These are phyloP conservation scores for Phaffia australis DNA, from an alignment of 768 basidiomycete species.

Conservation along the genomic window DNA sequence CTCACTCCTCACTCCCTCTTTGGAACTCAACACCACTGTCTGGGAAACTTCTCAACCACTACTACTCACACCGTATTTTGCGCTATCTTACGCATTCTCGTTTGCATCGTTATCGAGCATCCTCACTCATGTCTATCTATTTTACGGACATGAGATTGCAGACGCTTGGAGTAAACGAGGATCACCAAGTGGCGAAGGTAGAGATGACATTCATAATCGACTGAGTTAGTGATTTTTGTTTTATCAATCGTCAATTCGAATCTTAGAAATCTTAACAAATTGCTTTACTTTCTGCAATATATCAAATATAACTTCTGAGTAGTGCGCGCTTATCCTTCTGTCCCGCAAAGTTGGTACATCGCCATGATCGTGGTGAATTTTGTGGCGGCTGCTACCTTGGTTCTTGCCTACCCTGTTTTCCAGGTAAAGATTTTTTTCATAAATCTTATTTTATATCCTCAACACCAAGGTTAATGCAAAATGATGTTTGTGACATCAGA, in stretches of 20 bases:
- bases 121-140: slow-evolving; percentile 28
- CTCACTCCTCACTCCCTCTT: slow-evolving; percentile 34
- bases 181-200: slow-evolving; percentile 28
- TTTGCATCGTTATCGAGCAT: slow-evolving; percentile 38
- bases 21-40: slow-evolving; percentile 35
- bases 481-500: slow-evolving; percentile 24
- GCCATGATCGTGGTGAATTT: slow-evolving; percentile 33
- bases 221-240: neutral
- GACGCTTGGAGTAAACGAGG: slow-evolving; percentile 27
- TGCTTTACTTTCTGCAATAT: too few relatives aligned
- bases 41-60: slow-evolving; percentile 36
- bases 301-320: too few relatives aligned
- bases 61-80: slow-evolving; percentile 39
- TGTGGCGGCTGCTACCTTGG: slow-evolving; percentile 33
- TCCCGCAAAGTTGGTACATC: slow-evolving; percentile 37
- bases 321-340: slow-evolving; percentile 21
- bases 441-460: neutral
- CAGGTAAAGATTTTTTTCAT: neutral
- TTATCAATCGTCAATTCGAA: neutral
- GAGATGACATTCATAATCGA: slow-evolving; percentile 34
- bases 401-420: slow-evolving; percentile 32
- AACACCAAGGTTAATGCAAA: too few relatives aligned
- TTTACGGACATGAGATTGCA: slow-evolving; percentile 30
- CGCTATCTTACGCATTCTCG: slow-evolving; percentile 35
- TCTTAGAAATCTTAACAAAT: too few relatives aligned